These are phyloP conservation scores for Moesziomyces globuligerus DNA, from an alignment of 1,284 basidiomycete genomes.

Conservation along the genomic window DNA sequence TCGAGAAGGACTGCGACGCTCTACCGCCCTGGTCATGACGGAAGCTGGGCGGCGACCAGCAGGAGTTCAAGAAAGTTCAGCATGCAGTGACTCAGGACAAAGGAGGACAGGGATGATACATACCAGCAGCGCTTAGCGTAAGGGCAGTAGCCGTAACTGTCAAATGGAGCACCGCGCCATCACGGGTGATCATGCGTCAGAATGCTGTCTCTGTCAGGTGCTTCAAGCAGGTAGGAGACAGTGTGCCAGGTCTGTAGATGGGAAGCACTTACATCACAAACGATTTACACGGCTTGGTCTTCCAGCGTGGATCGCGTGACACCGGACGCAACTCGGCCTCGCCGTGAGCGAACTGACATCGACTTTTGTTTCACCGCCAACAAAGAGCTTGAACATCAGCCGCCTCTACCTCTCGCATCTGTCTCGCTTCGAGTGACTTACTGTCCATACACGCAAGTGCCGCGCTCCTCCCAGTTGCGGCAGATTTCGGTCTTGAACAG, in stretches of 20 bases:
- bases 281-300: constrained; percentile 89
- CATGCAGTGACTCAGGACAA: background rate
- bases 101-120: constrained; percentile 5
- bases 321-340: constrained; percentile 84
- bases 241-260: no score
- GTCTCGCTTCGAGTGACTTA: constrained; percentile 1
- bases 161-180: background rate
- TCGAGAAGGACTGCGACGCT: background rate
- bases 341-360: constrained; percentile 74
- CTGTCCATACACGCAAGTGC: constrained; percentile 80
- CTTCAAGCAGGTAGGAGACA: no score
- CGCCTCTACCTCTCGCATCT: no score
- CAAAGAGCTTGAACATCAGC: no score
- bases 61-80: no score
- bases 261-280: constrained; percentile 71
- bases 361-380: constrained; percentile 4
- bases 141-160: constrained; percentile 87
- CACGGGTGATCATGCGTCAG: background rate
- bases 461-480: constrained; percentile 91
- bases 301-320: constrained; percentile 88
- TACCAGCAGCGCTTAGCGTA: constrained; percentile 77
- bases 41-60: constrained; percentile 15
- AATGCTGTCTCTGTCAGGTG: background rate
- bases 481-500: constrained; percentile 92
- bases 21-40: constrained; percentile 24